phyloP scores from a whole-genome alignment of 2,329 filamentous ascomycete genomes.

The Oidium heveae region DNA sequence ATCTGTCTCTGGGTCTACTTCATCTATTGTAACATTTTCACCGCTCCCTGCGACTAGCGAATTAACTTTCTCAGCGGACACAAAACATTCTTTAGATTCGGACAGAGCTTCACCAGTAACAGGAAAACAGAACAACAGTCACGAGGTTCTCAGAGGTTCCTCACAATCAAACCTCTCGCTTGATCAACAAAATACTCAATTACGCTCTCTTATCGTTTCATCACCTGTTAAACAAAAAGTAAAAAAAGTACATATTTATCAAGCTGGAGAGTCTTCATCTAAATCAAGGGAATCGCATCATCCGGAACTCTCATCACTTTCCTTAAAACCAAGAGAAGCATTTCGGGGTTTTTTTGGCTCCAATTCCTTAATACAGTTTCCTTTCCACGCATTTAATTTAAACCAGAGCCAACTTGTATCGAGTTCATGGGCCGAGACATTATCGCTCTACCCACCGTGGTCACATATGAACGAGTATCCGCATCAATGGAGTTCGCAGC shows the following conservation, averaged over 20 bases:
- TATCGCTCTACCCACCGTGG: constrained; percentile 11
- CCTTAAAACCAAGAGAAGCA: constrained; percentile 17
- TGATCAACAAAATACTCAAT: constrained; percentile 2
- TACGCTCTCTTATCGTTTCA: constrained; percentile 25
- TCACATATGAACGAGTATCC: constrained; percentile 22
- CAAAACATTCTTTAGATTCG: constrained; percentile 26
- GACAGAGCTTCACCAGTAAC: constrained; percentile 16
- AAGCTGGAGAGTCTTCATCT: constrained; percentile 22
- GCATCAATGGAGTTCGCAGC: constrained; percentile 37
- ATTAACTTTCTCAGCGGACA: constrained; percentile 1
- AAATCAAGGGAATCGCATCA: constrained; percentile 28
- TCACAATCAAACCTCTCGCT: constrained; percentile 8
- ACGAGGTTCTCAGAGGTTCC: constrained; percentile 23
- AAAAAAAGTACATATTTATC: constrained; percentile 14
- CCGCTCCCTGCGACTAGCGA: constrained; percentile 5
- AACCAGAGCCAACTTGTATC: constrained; percentile 5
- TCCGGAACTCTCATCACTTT: constrained; percentile 27
- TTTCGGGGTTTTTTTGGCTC: constrained; percentile 9
- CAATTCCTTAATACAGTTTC: constrained; percentile 10
- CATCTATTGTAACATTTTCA: constrained; percentile 4
- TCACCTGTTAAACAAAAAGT: constrained; percentile 14
- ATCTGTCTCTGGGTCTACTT: constrained; percentile 7
- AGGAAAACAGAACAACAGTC: constrained; percentile 20
- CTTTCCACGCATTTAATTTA: constrained; percentile 4
- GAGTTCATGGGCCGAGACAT: constrained; percentile 15